Evolutionary conservation across 2,329 filamentous ascomycete genomes (phyloP), one percentile per base, ranked within the genome.

Genomic region (Ceratocystis albifundus): DNA sequence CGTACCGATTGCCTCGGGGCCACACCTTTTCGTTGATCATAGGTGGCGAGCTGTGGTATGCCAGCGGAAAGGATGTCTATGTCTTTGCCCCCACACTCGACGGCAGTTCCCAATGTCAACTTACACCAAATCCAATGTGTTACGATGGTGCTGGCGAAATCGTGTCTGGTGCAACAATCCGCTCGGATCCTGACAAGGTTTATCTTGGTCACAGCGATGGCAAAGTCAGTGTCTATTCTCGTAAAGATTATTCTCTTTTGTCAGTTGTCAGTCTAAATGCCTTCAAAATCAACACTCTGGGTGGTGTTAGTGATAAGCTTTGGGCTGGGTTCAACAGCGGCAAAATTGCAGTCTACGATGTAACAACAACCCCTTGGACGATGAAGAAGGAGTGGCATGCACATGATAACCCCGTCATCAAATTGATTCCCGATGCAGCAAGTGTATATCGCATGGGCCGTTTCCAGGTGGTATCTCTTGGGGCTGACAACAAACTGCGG

Each of bases 311-410:
- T 4, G 83, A 86, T 68, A 84, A 90, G 72, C 80, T 99, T 0
- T 99, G 94, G 94, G 90, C 91, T 32, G 93, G 88, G 2, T 97
- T 92, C 77, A 96, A 93, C 74, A 96, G 89, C 0, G 94, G 94
- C 17, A 96, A 88, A 81, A 85, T 96, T 41, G 94, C 90, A 72
- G 88, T 97, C 6, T 99, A 96, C 75, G 92, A 99, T 74, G 88
- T 90, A 10, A 83, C 79, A 8, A 82, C 84, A 36, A 85, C 83
- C n/a, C 93, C 93, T 0, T 99, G 94, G 94, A 82, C 82, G 22
- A 85, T 96, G 30, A 87, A 89, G 76, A 99, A 99, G 74, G 93
- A 97, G 72, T 99, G 94, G 93, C 85, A 87, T 70, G 93, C 90
- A 2, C 94, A 97, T 73, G 86, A 90, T 5, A 88, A 88, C 69